A percentile compares a stretch with the other conserved stretches of the same genome.
Conservation (phyloP, 2,329 filamentous ascomycete species). For the Rutstroemia sp. region DNA sequence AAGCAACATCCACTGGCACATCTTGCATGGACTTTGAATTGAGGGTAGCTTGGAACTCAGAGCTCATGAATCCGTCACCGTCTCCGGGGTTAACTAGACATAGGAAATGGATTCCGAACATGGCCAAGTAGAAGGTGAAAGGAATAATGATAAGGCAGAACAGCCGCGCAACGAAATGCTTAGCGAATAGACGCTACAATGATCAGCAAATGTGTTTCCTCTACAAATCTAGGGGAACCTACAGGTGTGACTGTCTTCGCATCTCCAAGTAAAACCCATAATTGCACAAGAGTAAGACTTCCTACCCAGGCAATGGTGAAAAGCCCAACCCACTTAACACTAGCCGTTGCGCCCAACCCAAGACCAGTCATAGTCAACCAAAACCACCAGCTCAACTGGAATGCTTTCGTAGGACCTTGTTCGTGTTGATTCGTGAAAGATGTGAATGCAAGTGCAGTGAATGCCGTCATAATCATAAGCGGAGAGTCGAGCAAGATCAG, state of each 20-base stretch:
- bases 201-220: conserved; percentile 20
- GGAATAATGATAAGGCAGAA: conserved; percentile 93
- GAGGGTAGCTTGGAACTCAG: conserved; percentile 94
- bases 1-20: conserved; percentile 83
- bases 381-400: conserved; percentile 93
- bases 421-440: conserved; percentile 98
- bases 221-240: conserved; percentile 28
- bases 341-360: conserved; percentile 80
- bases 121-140: conserved; percentile 82
- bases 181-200: conserved; percentile 68
- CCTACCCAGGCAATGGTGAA: conserved; percentile 99
- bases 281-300: conserved; percentile 78
- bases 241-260: conserved; percentile 74
- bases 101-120: conserved; percentile 96
- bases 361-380: conserved; percentile 86
- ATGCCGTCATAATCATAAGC: conserved; percentile 84
- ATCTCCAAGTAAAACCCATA: conserved; percentile 93
- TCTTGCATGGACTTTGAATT: conserved; percentile 97
- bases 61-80: conserved; percentile 98
- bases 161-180: conserved; percentile 84
- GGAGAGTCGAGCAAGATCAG: conserved; percentile 95
- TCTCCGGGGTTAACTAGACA: conserved; percentile 93
- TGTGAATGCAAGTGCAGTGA: conserved; percentile 83
- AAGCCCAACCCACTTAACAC: conserved; percentile 97
- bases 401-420: conserved; percentile 80